Evolutionary conservation across 73 alveolate species (phyloP).

Genomic region (Uronychia binucleata): DNA sequence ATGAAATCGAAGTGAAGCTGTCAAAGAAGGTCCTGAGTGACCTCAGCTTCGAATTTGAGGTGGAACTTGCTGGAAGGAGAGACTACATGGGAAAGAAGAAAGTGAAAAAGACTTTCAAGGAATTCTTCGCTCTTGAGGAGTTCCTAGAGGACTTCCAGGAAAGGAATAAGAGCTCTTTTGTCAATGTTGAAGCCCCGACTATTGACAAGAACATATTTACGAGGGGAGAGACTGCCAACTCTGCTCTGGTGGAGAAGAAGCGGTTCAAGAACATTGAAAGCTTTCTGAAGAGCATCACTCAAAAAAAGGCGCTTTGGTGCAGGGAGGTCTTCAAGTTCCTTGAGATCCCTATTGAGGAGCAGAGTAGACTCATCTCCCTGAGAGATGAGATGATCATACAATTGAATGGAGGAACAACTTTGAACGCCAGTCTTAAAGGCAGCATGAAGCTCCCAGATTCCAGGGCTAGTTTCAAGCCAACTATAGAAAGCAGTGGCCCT

Average conservation of each 20-base stretch:
- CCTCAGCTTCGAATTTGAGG: background rate
- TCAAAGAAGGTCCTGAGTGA: background rate
- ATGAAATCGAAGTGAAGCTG: background rate
- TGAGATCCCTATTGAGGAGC: background rate
- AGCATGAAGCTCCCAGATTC: background rate
- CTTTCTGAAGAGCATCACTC: background rate
- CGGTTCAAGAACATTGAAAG: background rate
- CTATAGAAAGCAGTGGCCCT: background rate
- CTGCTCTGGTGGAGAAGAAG: background rate
- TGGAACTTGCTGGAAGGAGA: background rate
- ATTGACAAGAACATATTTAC: background rate
- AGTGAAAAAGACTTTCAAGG: background rate
- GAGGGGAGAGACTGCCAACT: background rate
- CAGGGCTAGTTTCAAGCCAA: background rate
- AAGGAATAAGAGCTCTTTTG: background rate
- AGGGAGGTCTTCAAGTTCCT: constrained; percentile 9
- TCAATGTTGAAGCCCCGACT: background rate
- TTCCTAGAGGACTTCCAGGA: background rate
- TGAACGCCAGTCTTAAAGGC: too few species aligned
- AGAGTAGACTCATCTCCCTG: background rate
- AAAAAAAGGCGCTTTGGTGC: background rate
- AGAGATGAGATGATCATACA: background rate
- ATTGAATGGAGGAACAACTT: background rate
- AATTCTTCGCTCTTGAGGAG: background rate
- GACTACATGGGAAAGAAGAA: background rate